These are phyloP conservation scores for Linaria vulgaris DNA, from an alignment of 257 asterid species.

Conservation along the genomic window DNA sequence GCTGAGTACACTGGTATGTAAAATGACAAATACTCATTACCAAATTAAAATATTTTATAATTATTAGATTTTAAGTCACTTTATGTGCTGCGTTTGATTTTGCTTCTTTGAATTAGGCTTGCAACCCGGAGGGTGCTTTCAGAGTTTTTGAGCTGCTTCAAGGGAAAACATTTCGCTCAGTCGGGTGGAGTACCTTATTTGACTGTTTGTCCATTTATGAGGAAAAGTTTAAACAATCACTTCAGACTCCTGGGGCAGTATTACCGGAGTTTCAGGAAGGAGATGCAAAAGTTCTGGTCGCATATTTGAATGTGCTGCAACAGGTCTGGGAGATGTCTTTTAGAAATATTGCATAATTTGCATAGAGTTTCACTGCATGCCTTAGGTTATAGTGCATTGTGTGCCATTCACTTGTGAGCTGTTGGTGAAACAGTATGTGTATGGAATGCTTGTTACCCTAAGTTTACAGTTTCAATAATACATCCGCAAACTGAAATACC, in stretches of 20 bases:
- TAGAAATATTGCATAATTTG: not conserved
- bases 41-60: not conserved
- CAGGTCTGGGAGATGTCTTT: slow-evolving; percentile 40
- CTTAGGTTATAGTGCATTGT: not conserved
- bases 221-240: slow-evolving; percentile 78
- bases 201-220: slow-evolving; percentile 84
- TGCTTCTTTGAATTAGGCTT: slow-evolving; percentile 61
- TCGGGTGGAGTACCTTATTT: slow-evolving; percentile 90
- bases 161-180: slow-evolving; percentile 77
- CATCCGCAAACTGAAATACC: not conserved
- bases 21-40: slow-evolving; percentile 13
- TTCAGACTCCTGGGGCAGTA: slow-evolving; percentile 76
- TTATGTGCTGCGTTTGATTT: slow-evolving; percentile 22
- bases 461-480: slow-evolving; percentile 1
- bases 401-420: slow-evolving; percentile 7
- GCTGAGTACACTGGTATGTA: slow-evolving; percentile 88
- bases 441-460: not conserved
- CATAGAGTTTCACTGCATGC: not conserved
- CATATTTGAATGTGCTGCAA: slow-evolving; percentile 83
- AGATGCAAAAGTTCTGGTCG: slow-evolving; percentile 93
- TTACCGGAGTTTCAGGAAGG: slow-evolving; percentile 94
- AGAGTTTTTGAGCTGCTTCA: slow-evolving; percentile 92
- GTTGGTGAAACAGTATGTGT: slow-evolving; percentile 3
- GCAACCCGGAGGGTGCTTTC: slow-evolving; percentile 80
- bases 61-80: not conserved